phyloP scores from a whole-genome alignment of 2,329 filamentous ascomycete species.

The Trichoderma sp. region DNA sequence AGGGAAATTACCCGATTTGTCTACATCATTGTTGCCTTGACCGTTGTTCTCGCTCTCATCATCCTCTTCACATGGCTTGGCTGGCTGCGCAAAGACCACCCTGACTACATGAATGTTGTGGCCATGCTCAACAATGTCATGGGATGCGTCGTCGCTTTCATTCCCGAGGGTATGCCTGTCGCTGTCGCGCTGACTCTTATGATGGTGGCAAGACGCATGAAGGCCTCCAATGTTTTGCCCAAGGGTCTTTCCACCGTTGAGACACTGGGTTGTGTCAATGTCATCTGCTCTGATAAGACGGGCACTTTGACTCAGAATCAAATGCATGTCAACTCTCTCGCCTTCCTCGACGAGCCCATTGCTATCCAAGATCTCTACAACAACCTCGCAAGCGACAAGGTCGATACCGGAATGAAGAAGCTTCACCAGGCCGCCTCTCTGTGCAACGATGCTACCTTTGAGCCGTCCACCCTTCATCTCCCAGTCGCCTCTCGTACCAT shows the following conservation, averaged over 20 bases:
- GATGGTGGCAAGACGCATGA: slow-evolving; percentile 48
- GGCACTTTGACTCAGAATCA: slow-evolving; percentile 48
- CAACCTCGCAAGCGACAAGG: slow-evolving; percentile 26
- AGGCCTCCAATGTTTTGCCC: slow-evolving; percentile 44
- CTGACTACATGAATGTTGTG: slow-evolving; percentile 44
- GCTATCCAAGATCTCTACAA: slow-evolving; percentile 33
- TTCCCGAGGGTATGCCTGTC: slow-evolving; percentile 45
- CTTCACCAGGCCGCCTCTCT: slow-evolving; percentile 38
- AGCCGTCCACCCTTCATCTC: slow-evolving; percentile 40
- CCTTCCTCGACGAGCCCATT: slow-evolving; percentile 40
- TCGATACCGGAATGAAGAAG: slow-evolving; percentile 27
- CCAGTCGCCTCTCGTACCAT: slow-evolving; percentile 40
- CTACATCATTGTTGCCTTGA: slow-evolving; percentile 44
- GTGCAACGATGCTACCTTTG: slow-evolving; percentile 49
- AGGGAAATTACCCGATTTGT: slow-evolving; percentile 48
- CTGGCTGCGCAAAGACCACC: slow-evolving; percentile 44
- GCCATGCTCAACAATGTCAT: slow-evolving; percentile 50
- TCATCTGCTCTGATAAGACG: slow-evolving; percentile 48
- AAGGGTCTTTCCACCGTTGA: slow-evolving; percentile 47
- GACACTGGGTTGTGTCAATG: slow-evolving; percentile 47
- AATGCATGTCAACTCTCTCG: slow-evolving; percentile 46
- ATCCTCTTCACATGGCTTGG: slow-evolving; percentile 50
- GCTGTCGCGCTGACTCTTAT: slow-evolving; percentile 45
- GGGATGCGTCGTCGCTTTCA: slow-evolving; percentile 45
- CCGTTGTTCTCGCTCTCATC: slow-evolving; percentile 40